These are phyloP conservation scores for Talaromyces sp. DNA, from an alignment of 2,329 filamentous ascomycete genomes.

Conservation along the genomic window DNA sequence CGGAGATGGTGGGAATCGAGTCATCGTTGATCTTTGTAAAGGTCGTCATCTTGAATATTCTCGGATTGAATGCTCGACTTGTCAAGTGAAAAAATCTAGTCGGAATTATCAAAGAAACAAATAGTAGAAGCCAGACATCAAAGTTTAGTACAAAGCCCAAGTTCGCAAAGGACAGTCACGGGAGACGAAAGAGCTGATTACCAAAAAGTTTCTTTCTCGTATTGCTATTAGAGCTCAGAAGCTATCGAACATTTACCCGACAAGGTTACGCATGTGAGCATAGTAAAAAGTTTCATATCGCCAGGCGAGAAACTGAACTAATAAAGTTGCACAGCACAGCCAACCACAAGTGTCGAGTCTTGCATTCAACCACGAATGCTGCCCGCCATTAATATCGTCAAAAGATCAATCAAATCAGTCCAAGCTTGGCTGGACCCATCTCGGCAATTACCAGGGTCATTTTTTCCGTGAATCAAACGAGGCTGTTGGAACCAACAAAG, in stretches of 20 bases:
- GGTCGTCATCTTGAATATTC: slow-evolving; percentile 57
- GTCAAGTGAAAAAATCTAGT: neutral
- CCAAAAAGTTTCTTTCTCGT: neutral
- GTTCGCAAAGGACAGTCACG: neutral
- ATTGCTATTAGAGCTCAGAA: neutral
- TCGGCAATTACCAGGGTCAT: neutral
- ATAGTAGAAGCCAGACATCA: neutral
- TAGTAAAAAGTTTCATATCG: neutral
- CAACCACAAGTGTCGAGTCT: neutral
- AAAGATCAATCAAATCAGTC: neutral
- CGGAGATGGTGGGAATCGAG: slow-evolving; percentile 60
- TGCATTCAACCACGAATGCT: neutral
- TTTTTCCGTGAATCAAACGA: slow-evolving; percentile 10
- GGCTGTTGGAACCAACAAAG: neutral
- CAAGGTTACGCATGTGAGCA: neutral
- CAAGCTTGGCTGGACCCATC: neutral
- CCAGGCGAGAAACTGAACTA: neutral
- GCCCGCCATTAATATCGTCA: neutral
- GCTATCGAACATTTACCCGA: neutral
- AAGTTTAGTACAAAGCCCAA: neutral
- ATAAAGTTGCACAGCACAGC: neutral
- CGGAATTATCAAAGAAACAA: neutral
- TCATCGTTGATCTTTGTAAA: slow-evolving; percentile 65
- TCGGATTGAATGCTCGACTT: neutral
- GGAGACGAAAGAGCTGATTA: neutral